Percentiles rank a stretch among this genome's conserved stretches.
phyloP scores from a whole-genome alignment of 73 alveolate genomes.

The Tetrahymena elliotti region DNA sequence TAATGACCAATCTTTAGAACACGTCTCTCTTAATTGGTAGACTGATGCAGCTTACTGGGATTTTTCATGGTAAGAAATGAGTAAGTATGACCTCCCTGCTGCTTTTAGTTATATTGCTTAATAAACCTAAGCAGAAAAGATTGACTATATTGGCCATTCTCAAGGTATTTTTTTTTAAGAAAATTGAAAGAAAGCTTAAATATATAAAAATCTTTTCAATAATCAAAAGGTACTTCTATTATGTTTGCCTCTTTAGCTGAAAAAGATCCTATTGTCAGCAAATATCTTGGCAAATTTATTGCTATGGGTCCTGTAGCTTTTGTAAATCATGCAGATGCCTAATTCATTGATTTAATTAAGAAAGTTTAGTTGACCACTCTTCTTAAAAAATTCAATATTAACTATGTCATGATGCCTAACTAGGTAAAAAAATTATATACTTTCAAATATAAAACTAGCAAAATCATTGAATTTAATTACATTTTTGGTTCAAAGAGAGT shows the following conservation, averaged over 20 bases:
- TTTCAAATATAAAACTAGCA: too few species aligned
- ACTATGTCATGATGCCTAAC: neutral
- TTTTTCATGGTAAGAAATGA: slow-evolving; percentile 86
- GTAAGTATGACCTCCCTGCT: slow-evolving; percentile 84
- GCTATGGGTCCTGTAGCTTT: slow-evolving; percentile 56
- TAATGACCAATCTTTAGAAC: slow-evolving; percentile 31
- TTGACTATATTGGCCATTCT: slow-evolving; percentile 90
- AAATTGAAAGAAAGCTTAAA: neutral
- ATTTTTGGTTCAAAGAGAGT: too few species aligned
- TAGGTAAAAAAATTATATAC: neutral
- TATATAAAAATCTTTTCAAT: neutral
- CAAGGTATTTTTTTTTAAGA: slow-evolving; percentile 78
- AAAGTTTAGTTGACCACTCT: neutral
- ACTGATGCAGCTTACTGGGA: slow-evolving; percentile 69
- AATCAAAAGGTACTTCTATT: slow-evolving; percentile 2
- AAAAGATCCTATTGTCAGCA: slow-evolving; percentile 32
- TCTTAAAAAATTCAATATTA: neutral
- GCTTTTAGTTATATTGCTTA: slow-evolving; percentile 57
- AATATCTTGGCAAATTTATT: slow-evolving; percentile 25
- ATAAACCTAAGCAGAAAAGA: slow-evolving; percentile 52
- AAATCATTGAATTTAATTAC: too few species aligned
- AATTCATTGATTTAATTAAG: neutral
- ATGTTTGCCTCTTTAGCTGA: slow-evolving; percentile 62
- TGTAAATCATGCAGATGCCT: slow-evolving; percentile 1
- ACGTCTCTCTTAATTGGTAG: slow-evolving; percentile 44